Conservation (phyloP, 352 stramenopile species). For the Phytophthora crassamura region DNA sequence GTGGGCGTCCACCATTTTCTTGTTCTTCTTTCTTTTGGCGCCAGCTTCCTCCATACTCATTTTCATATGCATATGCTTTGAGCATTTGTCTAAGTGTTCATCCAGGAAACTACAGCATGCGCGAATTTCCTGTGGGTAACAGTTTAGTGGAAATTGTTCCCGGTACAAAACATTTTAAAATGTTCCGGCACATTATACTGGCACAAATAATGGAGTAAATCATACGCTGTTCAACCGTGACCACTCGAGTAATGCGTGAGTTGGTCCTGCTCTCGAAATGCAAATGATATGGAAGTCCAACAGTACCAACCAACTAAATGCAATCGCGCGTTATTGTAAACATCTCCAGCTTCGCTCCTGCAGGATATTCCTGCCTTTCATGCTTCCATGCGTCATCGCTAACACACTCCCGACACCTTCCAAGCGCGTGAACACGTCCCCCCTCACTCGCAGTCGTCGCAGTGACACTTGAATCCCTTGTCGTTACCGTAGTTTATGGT, state of each 20-base stretch:
- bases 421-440: conserved; percentile 1
- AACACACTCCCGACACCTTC: neutral
- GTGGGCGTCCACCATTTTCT: too few species aligned
- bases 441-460: neutral
- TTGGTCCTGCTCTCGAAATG: neutral
- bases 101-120: neutral
- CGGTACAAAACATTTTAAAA: too few species aligned
- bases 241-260: too few species aligned
- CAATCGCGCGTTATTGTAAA: conserved; percentile 5
- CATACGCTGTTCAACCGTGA: too few species aligned
- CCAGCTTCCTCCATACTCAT: too few species aligned
- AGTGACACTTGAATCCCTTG: neutral
- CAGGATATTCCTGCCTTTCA: conserved; percentile 1
- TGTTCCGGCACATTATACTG: too few species aligned
- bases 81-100: conserved; percentile 3
- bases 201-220: too few species aligned
- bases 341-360: neutral
- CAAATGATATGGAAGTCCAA: conserved; percentile 1
- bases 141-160: too few species aligned
- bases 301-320: too few species aligned
- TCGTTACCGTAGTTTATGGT: neutral
- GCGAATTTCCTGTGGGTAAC: neutral
- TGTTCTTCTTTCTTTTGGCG: too few species aligned
- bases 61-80: too few species aligned
- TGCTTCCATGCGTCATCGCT: neutral